phyloP scores from a whole-genome alignment of 2,329 filamentous ascomycete genomes.

The Fusarium secorum region DNA sequence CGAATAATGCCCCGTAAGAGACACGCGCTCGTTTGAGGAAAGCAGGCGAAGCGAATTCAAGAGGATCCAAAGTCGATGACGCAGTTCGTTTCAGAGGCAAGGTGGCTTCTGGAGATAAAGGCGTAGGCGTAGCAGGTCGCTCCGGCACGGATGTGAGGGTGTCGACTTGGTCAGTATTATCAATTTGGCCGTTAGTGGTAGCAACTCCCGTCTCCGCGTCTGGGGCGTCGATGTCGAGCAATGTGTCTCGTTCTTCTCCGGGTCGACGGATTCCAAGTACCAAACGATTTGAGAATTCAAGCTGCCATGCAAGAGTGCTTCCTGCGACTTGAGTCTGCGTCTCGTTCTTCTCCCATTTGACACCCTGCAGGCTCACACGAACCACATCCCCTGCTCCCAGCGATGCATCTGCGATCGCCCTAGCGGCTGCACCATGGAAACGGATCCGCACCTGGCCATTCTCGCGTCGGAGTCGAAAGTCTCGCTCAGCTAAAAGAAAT shows the following conservation, averaged over 20 bases:
- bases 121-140: conserved; percentile 27
- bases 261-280: conserved; percentile 52
- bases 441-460: conserved; percentile 83
- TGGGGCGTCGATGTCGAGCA: conserved; percentile 60
- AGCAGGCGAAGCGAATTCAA: conserved; percentile 78
- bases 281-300: conserved; percentile 62
- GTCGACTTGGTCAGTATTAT: conserved; percentile 1
- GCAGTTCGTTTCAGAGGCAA: conserved; percentile 47
- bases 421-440: conserved; percentile 75
- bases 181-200: conserved; percentile 27
- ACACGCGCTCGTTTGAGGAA: conserved; percentile 77
- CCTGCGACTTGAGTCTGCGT: conserved; percentile 58
- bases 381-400: conserved; percentile 83
- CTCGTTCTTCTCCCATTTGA: conserved; percentile 67
- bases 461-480: conserved; percentile 78
- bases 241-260: conserved; percentile 56
- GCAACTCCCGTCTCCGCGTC: conserved; percentile 24
- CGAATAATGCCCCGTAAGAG: conserved; percentile 73
- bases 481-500: conserved; percentile 83
- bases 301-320: conserved; percentile 64
- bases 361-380: conserved; percentile 72
- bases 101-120: conserved; percentile 26
- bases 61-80: conserved; percentile 49
- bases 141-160: conserved; percentile 7
- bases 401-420: conserved; percentile 69